Evolutionary conservation across 2,329 filamentous ascomycete species (phyloP), one percentile per base, ranked within the genome.

Genomic region (Onygenales sp.): DNA sequence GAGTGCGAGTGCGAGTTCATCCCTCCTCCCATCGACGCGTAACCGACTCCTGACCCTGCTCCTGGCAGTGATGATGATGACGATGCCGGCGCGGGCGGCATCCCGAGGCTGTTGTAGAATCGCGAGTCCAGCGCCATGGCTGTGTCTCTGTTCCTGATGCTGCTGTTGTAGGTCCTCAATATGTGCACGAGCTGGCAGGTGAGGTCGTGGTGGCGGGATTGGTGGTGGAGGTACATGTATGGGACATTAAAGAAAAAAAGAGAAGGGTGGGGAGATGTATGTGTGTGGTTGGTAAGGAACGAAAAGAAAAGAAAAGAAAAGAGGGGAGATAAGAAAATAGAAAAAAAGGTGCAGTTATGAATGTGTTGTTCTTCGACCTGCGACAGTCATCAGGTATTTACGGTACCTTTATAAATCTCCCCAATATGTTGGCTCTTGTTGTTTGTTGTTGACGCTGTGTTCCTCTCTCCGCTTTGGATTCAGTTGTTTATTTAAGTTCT

Each of bases 81-180:
- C 55, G 40, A 54, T 42, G 51, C 47, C 46, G 40, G 51, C 34
- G 52, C 40, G 27, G 49, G 52, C 34, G 54, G 57, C 2, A 50
- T 52, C 31, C 47, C 53, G 10, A 58, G 53, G 34, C 51, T 54
- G 53, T 64, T 63, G 58, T 67, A 73, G 54, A 72, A 70, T 54
- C 69, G 69, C 56, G 67, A 61, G 56, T 73, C 70, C 53, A 71
- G 61, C 54, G 69, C 64, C 70, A 73, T 72, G 17, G 17, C 17
- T 17, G 17, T 17, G 52, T 68, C 65, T 63, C 63, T 65, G 57
- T 63, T 45, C 21, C 21, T 11, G 21, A 6, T 47, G 21, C 44
- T 33, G n/a, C 32, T 50, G 55, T 57, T 65, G 52, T 61, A 59
- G 43, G 65, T 60, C 55, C 58, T 67, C 63, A 73, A 67, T 61